Conservation (phyloP, 2,329 filamentous ascomycete species). For the Blastomyces silverae region DNA sequence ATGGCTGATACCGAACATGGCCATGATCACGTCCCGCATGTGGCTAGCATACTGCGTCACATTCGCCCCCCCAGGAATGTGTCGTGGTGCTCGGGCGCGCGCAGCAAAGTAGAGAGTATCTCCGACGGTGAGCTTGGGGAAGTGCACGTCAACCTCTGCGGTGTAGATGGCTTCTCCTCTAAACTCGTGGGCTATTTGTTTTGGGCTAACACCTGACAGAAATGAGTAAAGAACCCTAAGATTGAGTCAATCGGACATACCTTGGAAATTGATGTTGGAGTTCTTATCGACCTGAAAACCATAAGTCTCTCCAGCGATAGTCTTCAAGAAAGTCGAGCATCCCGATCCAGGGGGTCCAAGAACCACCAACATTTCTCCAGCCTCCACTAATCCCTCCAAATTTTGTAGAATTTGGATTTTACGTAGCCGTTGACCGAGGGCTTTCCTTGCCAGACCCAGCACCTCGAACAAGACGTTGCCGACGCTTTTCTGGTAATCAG, state of each 20-base stretch:
- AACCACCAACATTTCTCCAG: constrained; percentile 52
- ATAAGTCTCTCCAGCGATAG: constrained; percentile 73
- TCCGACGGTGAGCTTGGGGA: constrained; percentile 76
- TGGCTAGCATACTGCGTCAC: constrained; percentile 34
- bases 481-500: constrained; percentile 41
- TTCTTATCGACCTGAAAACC: constrained; percentile 64
- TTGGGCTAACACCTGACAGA: neutral
- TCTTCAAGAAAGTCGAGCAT: constrained; percentile 82
- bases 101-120: constrained; percentile 81
- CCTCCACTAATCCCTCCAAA: constrained; percentile 57
- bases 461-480: constrained; percentile 37
- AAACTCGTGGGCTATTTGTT: constrained; percentile 49
- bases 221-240: neutral
- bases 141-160: constrained; percentile 77
- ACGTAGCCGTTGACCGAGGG: constrained; percentile 26
- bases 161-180: constrained; percentile 80
- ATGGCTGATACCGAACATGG: constrained; percentile 61
- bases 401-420: constrained; percentile 54
- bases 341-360: constrained; percentile 46
- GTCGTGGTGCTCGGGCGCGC: constrained; percentile 75
- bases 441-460: constrained; percentile 21
- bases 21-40: constrained; percentile 43
- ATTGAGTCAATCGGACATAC: constrained; percentile 23
- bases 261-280: constrained; percentile 73
- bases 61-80: constrained; percentile 50